Percentiles rank a stretch among this genome's conserved stretches.
Evolutionary conservation across 352 stramenopile genomes (phyloP).

Genomic region (Globisporangium parvum): DNA sequence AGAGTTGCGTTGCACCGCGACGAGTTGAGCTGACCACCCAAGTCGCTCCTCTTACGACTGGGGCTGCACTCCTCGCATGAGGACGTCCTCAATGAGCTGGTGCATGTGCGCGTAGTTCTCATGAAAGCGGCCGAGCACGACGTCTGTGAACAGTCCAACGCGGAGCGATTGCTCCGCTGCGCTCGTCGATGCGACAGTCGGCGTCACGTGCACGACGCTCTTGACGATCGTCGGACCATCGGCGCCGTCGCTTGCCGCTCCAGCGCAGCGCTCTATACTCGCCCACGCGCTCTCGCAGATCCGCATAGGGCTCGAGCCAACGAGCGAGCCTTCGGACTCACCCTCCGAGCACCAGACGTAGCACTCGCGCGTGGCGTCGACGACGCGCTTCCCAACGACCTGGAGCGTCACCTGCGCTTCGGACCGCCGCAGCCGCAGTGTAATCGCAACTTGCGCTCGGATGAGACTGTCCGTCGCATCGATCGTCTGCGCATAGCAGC

Average conservation of each 20-base stretch:
- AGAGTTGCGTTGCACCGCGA: no score
- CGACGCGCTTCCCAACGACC: slow-evolving; percentile 1
- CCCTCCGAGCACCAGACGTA: slow-evolving; percentile 2
- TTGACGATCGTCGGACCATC: not conserved
- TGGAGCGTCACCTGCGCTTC: not conserved
- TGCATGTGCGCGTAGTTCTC: slow-evolving; percentile 8
- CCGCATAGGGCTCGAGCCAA: not conserved
- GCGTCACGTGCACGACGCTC: slow-evolving; percentile 6
- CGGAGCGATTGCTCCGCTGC: not conserved
- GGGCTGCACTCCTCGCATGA: no score
- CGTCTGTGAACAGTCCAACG: slow-evolving; percentile 2
- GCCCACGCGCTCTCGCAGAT: no score
- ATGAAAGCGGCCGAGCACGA: not conserved
- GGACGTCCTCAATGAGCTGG: slow-evolving; percentile 6
- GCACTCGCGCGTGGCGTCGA: slow-evolving; percentile 5
- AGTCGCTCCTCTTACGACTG: no score
- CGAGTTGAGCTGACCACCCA: no score
- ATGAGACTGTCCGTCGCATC: not conserved
- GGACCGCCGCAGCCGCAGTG: not conserved
- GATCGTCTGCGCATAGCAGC: not conserved
- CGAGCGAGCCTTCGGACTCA: slow-evolving; percentile 1
- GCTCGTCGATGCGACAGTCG: not conserved
- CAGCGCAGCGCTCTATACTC: no score
- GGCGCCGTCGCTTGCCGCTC: not conserved
- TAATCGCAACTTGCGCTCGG: not conserved